These are phyloP conservation scores for Scheffersomyces insectosa DNA, from an alignment of 1,139 yeast species.

Conservation along the genomic window DNA sequence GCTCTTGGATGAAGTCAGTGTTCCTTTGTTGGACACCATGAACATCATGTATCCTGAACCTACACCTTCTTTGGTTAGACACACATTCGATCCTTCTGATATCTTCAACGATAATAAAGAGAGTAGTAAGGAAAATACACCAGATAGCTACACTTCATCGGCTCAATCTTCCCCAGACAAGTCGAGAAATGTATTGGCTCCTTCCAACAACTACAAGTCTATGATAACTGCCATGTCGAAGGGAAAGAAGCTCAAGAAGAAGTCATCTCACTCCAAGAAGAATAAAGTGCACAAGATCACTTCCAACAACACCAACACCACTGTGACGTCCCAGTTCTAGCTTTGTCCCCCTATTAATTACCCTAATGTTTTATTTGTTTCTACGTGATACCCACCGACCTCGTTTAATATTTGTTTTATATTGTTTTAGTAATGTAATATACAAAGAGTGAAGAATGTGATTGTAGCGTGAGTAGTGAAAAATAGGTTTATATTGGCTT, in stretches of 20 bases:
- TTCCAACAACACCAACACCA: constrained; percentile 1
- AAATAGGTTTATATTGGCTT: no score
- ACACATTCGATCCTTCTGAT: constrained; percentile 8
- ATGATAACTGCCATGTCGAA: constrained; percentile 15
- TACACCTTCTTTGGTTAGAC: neutral
- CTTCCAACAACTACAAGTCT: constrained; percentile 15
- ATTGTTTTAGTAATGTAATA: no score
- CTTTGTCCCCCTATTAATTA: constrained; percentile 1
- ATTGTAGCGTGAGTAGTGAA: no score
- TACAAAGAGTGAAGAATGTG: no score
- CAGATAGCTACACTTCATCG: neutral
- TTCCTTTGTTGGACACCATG: constrained; percentile 8
- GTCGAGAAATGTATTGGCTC: constrained; percentile 10
- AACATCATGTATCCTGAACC: constrained; percentile 3
- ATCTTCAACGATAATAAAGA: constrained; percentile 8
- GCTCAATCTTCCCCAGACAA: constrained; percentile 1
- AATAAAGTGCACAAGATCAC: constrained; percentile 3
- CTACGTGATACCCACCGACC: constrained; percentile 1
- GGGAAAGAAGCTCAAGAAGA: constrained; percentile 15
- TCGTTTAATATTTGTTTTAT: neutral
- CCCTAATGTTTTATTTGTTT: neutral
- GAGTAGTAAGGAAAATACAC: neutral
- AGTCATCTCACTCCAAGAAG: neutral
- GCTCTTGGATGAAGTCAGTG: constrained; percentile 6
- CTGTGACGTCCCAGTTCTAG: constrained; percentile 1